phyloP scores from a whole-genome alignment of 2,329 filamentous ascomycete genomes.

The Incumbomyces lentus region DNA sequence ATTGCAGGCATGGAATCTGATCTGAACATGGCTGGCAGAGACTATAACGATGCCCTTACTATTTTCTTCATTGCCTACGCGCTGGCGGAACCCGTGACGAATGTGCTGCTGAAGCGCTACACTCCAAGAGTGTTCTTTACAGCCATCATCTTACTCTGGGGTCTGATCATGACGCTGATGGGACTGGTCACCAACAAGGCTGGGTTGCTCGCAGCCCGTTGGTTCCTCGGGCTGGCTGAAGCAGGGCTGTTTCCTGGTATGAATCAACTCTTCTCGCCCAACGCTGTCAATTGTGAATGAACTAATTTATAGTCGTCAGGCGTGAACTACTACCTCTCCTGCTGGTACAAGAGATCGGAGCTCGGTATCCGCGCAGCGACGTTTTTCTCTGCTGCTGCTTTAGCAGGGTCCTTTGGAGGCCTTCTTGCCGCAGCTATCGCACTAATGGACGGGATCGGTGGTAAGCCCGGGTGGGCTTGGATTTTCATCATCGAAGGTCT shows the following conservation, averaged over 20 bases:
- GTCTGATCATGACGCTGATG: slow-evolving; percentile 31
- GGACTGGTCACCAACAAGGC: slow-evolving; percentile 29
- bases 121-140: slow-evolving; percentile 64
- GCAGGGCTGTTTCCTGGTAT: slow-evolving; percentile 40
- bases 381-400: slow-evolving; percentile 45
- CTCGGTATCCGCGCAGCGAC: slow-evolving; percentile 49
- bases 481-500: slow-evolving; percentile 38
- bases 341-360: slow-evolving; percentile 48
- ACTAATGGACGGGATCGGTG: slow-evolving; percentile 28
- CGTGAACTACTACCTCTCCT: slow-evolving; percentile 35
- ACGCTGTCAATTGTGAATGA: background rate
- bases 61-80: slow-evolving; percentile 80
- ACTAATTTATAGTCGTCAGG: slow-evolving; percentile 29
- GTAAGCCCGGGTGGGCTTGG: slow-evolving; percentile 37
- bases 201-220: slow-evolving; percentile 36
- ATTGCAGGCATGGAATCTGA: slow-evolving; percentile 21
- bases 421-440: slow-evolving; percentile 44
- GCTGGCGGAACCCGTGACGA: slow-evolving; percentile 63
- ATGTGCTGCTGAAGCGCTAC: slow-evolving; percentile 66
- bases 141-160: slow-evolving; percentile 54
- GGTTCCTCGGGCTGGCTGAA: slow-evolving; percentile 42
- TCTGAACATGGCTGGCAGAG: slow-evolving; percentile 19
- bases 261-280: background rate
- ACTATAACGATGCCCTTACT: slow-evolving; percentile 45
- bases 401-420: slow-evolving; percentile 44